Conservation (phyloP, 805 yeast species). For the Lachancea kluyveri region DNA sequence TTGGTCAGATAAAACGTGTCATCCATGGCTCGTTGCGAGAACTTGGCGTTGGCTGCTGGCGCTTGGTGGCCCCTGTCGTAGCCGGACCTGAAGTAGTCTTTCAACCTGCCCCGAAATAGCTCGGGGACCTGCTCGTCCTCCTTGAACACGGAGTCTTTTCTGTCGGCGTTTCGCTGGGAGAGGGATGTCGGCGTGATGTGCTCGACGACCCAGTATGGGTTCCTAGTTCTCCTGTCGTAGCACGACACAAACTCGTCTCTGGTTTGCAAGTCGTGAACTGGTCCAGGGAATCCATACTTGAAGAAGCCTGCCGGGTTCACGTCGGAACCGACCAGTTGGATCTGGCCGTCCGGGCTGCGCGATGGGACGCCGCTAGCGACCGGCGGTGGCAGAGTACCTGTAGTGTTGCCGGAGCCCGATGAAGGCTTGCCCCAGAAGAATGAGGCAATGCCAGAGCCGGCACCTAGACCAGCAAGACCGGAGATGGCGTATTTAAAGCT, state of each 20-base stretch:
- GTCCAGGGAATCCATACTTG: constrained; percentile 93
- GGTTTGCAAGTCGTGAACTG: constrained; percentile 74
- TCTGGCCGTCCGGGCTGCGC: constrained; percentile 8
- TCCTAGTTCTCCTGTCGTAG: constrained; percentile 76
- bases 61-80: constrained; percentile 97
- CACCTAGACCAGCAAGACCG: constrained; percentile 26
- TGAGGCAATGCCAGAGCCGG: constrained; percentile 30
- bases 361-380: no score
- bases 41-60: constrained; percentile 96
- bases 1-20: constrained; percentile 87
- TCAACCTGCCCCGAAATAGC: constrained; percentile 65
- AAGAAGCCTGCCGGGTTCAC: constrained; percentile 78
- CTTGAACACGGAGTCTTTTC: constrained; percentile 74
- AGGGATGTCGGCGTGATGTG: constrained; percentile 76
- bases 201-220: constrained; percentile 84
- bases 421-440: constrained; percentile 32
- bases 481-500: constrained; percentile 21
- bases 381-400: no score
- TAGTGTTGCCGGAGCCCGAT: no score
- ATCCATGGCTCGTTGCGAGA: constrained; percentile 85
- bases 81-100: constrained; percentile 91
- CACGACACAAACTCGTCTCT: constrained; percentile 78
- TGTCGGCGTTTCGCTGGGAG: constrained; percentile 50
- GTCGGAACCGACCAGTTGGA: constrained; percentile 28
- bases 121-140: constrained; percentile 83